Percentiles rank a stretch among this genome's conserved stretches.
Evolutionary conservation across 2,329 filamentous ascomycete species (phyloP).

Genomic region (Trichoderma koningiopsis): DNA sequence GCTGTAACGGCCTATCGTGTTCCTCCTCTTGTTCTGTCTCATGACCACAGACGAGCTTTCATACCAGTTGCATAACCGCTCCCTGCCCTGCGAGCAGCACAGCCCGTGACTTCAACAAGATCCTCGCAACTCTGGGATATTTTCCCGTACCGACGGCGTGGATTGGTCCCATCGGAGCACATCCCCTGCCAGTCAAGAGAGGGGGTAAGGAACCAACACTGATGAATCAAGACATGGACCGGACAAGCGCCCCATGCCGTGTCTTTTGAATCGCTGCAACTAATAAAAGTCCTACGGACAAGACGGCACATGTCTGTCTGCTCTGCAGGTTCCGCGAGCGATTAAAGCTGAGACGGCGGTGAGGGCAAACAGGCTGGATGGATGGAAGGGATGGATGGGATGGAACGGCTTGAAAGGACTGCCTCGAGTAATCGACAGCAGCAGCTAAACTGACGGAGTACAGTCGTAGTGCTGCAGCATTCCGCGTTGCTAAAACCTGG

Average conservation of each 20-base stretch:
- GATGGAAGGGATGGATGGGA: neutral
- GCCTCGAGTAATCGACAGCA: neutral
- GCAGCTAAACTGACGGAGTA: slow-evolving; percentile 7
- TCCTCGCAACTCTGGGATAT: neutral
- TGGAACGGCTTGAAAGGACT: neutral
- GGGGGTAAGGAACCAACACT: neutral
- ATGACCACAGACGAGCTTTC: slow-evolving; percentile 12
- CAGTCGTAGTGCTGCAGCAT: slow-evolving; percentile 19
- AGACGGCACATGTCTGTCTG: neutral
- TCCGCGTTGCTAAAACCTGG: slow-evolving; percentile 17
- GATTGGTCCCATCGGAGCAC: slow-evolving; percentile 9
- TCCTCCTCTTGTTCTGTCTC: slow-evolving; percentile 7
- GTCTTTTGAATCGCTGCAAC: neutral
- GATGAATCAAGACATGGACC: slow-evolving; percentile 5
- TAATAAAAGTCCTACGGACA: neutral
- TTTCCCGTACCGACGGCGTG: neutral
- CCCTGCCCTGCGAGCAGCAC: neutral
- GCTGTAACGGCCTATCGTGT: neutral
- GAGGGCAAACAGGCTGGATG: neutral
- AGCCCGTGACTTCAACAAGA: neutral
- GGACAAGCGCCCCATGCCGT: slow-evolving; percentile 5
- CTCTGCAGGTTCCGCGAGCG: neutral
- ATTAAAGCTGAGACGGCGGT: slow-evolving; percentile 10
- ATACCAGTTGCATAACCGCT: slow-evolving; percentile 16
- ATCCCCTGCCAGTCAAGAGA: slow-evolving; percentile 11